Evolutionary conservation across 2,329 filamentous ascomycete species (phyloP).

Genomic region (Dactylellina cionopaga): DNA sequence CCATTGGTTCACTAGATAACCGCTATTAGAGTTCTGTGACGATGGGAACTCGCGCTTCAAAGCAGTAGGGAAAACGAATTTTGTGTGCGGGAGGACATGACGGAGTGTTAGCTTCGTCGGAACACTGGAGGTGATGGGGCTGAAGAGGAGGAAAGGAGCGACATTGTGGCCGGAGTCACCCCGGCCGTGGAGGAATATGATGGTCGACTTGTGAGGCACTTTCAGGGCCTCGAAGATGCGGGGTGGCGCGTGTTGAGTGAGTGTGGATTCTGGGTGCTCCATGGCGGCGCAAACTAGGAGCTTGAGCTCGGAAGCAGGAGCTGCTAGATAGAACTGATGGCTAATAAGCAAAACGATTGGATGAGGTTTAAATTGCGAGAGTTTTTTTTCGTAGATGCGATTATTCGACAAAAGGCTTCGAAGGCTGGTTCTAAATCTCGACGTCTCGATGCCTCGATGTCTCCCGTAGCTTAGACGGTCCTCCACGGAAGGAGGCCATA

Average conservation of each 20-base stretch:
- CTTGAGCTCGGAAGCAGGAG: background rate
- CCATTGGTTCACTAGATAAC: slow-evolving; percentile 12
- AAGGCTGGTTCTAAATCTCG: background rate
- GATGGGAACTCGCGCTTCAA: background rate
- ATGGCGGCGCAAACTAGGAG: background rate
- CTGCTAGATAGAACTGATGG: background rate
- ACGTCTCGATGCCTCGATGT: background rate
- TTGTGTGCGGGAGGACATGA: slow-evolving; percentile 28
- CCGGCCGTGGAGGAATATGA: slow-evolving; percentile 41
- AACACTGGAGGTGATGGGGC: slow-evolving; percentile 6
- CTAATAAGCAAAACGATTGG: background rate
- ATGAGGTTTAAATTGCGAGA: too few relatives aligned
- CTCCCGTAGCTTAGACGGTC: too few relatives aligned
- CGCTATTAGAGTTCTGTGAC: background rate
- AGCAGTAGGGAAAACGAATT: slow-evolving; percentile 37
- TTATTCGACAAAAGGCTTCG: too few relatives aligned
- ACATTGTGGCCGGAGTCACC: slow-evolving; percentile 30
- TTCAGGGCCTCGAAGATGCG: slow-evolving; percentile 20
- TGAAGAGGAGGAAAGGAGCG: slow-evolving; percentile 13
- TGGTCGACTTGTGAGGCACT: slow-evolving; percentile 19
- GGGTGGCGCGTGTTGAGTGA: slow-evolving; percentile 17
- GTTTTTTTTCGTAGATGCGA: too few relatives aligned
- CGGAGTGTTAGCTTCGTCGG: slow-evolving; percentile 14
- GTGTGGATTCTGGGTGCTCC: slow-evolving; percentile 21
- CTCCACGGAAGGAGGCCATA: too few relatives aligned